These are phyloP conservation scores for Inga oerstediana DNA, from an alignment of 306 rosid species.

Conservation along the genomic window DNA sequence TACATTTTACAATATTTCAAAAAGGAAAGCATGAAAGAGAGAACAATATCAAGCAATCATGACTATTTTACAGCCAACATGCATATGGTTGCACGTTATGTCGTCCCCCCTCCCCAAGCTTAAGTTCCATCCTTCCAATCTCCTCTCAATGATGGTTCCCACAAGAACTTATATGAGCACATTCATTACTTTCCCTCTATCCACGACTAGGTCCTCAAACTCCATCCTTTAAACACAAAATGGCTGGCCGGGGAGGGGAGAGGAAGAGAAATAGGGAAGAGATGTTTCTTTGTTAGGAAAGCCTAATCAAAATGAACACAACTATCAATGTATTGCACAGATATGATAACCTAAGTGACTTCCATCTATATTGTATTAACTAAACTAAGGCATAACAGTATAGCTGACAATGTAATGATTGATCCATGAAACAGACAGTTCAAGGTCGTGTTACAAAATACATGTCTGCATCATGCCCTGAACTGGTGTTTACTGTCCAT, in stretches of 20 bases:
- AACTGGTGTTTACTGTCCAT: not conserved
- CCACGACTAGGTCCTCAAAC: not conserved
- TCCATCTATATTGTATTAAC: not conserved
- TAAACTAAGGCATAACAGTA: slow-evolving; percentile 23
- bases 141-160: not conserved
- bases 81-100: not conserved
- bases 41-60: slow-evolving; percentile 22
- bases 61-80: slow-evolving; percentile 5
- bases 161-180: not conserved
- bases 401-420: not conserved
- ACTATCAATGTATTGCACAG: not conserved
- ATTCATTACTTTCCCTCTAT: not conserved
- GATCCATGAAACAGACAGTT: not conserved
- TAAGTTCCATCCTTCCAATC: not conserved
- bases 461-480: not conserved
- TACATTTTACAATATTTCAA: slow-evolving; percentile 26
- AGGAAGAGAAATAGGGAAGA: not conserved
- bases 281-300: slow-evolving; percentile 14
- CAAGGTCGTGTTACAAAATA: not conserved
- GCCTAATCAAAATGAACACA: slow-evolving; percentile 17
- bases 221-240: not conserved
- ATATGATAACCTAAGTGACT: not conserved
- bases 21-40: not conserved
- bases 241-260: not conserved
- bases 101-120: not conserved